Percentiles rank a stretch among this genome's conserved stretches.
phyloP scores from a whole-genome alignment of 2,329 filamentous ascomycete species.

The Ophiostoma angusticollis region DNA sequence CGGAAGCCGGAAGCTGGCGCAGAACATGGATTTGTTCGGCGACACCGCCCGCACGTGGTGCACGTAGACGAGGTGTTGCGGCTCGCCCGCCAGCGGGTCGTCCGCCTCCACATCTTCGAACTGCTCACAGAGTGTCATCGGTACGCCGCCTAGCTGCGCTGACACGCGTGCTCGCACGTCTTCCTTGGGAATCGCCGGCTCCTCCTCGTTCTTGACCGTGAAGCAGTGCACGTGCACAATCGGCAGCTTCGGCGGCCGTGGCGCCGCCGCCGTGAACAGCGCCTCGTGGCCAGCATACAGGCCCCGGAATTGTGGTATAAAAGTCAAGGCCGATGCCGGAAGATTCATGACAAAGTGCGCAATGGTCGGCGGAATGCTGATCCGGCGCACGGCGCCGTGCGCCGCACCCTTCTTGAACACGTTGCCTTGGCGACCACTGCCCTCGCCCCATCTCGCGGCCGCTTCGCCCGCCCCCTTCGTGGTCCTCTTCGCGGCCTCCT shows the following conservation, averaged over 20 bases:
- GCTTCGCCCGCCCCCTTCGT: too few relatives aligned
- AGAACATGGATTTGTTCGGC: conserved; percentile 93
- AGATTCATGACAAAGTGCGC: conserved; percentile 98
- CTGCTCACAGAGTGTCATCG: conserved; percentile 30
- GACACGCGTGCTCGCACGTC: conserved; percentile 58
- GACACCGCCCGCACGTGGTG: conserved; percentile 74
- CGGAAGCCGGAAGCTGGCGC: conserved; percentile 80
- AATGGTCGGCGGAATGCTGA: conserved; percentile 59
- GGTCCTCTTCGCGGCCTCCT: conserved; percentile 8
- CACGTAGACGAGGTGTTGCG: conserved; percentile 37
- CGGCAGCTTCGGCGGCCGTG: conserved; percentile 43
- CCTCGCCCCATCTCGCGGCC: too few relatives aligned
- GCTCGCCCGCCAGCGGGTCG: conserved; percentile 1
- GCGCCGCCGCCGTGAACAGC: conserved; percentile 38
- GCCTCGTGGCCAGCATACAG: conserved; percentile 60
- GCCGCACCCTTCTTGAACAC: not conserved
- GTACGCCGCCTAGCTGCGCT: conserved; percentile 43
- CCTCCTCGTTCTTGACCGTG: conserved; percentile 66
- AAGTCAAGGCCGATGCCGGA: conserved; percentile 76
- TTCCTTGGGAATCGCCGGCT: conserved; percentile 28
- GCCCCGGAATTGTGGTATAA: conserved; percentile 63
- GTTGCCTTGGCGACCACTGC: conserved; percentile 16
- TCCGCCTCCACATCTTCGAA: conserved; percentile 32
- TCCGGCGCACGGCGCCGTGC: conserved; percentile 1
- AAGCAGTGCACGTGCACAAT: conserved; percentile 94